These are phyloP conservation scores for Sporopachydermia lactativora DNA, from an alignment of 805 yeast species.

Conservation along the genomic window DNA sequence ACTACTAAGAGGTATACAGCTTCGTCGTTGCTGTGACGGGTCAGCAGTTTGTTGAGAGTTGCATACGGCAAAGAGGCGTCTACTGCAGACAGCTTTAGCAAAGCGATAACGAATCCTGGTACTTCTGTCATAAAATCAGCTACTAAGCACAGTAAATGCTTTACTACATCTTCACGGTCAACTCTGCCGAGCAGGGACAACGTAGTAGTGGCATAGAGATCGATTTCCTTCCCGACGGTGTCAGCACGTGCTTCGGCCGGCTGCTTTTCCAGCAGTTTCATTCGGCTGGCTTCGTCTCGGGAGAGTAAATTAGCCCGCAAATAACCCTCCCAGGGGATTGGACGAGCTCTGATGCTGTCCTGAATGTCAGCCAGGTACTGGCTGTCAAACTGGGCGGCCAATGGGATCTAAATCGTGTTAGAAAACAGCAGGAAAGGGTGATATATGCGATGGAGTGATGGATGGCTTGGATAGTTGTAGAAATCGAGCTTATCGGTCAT, in stretches of 20 bases:
- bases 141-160: slow-evolving; percentile 46
- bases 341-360: slow-evolving; percentile 57
- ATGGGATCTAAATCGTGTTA: too few species aligned
- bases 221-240: slow-evolving; percentile 25
- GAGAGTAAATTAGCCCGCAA: slow-evolving; percentile 58
- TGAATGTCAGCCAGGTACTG: slow-evolving; percentile 50
- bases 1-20: slow-evolving; percentile 41
- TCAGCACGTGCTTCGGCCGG: slow-evolving; percentile 17
- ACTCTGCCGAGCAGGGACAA: slow-evolving; percentile 38
- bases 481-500: too few species aligned
- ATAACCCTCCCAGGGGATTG: slow-evolving; percentile 88
- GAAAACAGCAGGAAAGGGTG: too few species aligned
- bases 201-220: slow-evolving; percentile 39
- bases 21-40: slow-evolving; percentile 33
- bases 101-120: slow-evolving; percentile 19
- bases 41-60: slow-evolving; percentile 37
- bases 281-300: slow-evolving; percentile 49
- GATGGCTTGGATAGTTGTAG: too few species aligned
- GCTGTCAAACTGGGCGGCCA: too few species aligned
- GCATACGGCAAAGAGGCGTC: slow-evolving; percentile 36
- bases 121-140: slow-evolving; percentile 32
- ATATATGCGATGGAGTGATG: too few species aligned
- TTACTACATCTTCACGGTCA: slow-evolving; percentile 48
- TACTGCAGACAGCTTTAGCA: slow-evolving; percentile 27
- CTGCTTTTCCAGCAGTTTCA: slow-evolving; percentile 39